Base-by-base conservation (phyloP, 2,329 filamentous ascomycete genomes). In the Stromatinia cepivora region DNA sequence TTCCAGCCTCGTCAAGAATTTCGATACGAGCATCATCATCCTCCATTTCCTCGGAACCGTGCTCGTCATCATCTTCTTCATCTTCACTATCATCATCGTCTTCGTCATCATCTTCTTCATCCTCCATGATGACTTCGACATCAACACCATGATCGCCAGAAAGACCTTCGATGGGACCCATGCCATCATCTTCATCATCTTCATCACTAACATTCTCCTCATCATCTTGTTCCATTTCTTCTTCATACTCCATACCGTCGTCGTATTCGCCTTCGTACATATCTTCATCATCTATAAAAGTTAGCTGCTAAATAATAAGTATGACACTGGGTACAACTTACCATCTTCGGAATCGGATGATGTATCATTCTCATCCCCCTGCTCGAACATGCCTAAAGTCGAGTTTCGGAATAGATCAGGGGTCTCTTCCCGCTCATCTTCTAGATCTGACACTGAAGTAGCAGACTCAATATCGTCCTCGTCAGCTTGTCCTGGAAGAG, bases 381-480 rank as follows among this genome's bases (percentile, higher is more conserved):
- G 90, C 79, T 98, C 95, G 66, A 97, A 89, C 89, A 98, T 96
- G 63, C 95, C 94, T 31, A 99, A 84, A 1, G 96, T 93, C 2
- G 95, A 98, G 79, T 98, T 97, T 66, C 96, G 91, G 82, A 97
- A 98, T 28, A 99, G 85, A 81, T 99, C 95, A 42, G 96, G 95
- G 7, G 96, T 99, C 79, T 98, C 95, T 79, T 97, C 93, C 57
- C 93, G 90, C 69, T 92, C 90, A 71, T 94, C 92, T 53, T 94
- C 92, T 64, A 93, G 83, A 72, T 97, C 94, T 15, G 94, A 97
- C 34, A 97, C 87, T 0, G 94, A 97, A 6, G 93, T 96, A 4
- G 91, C 88, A 15, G 92, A 95, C 2, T 90, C 90, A 58, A 97
- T 92, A 58, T 97, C 94, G 72, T 97, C 94, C 61, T 97, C 94